phyloP scores from a whole-genome alignment of 371 early-diverging fungal genomes.

The Rhizopus stolonifer region DNA sequence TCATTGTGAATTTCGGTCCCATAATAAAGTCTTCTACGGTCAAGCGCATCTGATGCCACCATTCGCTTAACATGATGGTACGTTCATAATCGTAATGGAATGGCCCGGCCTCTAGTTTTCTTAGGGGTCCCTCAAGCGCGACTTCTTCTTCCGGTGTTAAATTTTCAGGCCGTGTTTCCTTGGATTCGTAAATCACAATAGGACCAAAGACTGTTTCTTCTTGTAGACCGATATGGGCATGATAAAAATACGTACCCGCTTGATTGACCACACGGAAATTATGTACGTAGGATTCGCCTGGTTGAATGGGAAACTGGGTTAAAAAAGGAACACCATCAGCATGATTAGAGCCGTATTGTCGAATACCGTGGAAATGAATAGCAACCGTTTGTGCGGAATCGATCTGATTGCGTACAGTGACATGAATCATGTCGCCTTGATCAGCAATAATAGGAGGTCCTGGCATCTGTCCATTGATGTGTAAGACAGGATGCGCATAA shows the following conservation, averaged over 20 bases:
- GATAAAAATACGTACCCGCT: constrained; percentile 61
- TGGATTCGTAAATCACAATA: constrained; percentile 43
- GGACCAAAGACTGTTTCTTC: constrained; percentile 52
- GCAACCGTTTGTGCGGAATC: constrained; percentile 20
- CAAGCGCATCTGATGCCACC: constrained; percentile 43
- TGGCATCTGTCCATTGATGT: constrained; percentile 50
- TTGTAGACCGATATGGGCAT: constrained; percentile 48
- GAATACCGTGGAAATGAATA: constrained; percentile 51
- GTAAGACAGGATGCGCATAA: constrained; percentile 22
- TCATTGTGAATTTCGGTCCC: constrained; percentile 30
- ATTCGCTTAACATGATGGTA: constrained; percentile 42
- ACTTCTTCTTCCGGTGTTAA: not conserved
- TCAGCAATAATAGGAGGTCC: constrained; percentile 48
- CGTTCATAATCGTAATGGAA: constrained; percentile 47
- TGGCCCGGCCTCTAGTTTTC: constrained; percentile 12
- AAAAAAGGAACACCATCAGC: constrained; percentile 63
- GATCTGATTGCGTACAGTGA: constrained; percentile 44
- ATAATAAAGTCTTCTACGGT: constrained; percentile 29
- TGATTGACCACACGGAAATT: constrained; percentile 43
- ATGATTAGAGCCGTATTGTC: constrained; percentile 32
- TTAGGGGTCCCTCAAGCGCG: not conserved
- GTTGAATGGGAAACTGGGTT: constrained; percentile 60
- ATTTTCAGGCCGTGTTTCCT: constrained; percentile 21
- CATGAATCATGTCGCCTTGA: constrained; percentile 37
- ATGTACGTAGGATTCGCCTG: constrained; percentile 51